These are phyloP conservation scores for Hibiscus syriacus DNA, from an alignment of 345 rosid genomes.

Conservation along the genomic window DNA sequence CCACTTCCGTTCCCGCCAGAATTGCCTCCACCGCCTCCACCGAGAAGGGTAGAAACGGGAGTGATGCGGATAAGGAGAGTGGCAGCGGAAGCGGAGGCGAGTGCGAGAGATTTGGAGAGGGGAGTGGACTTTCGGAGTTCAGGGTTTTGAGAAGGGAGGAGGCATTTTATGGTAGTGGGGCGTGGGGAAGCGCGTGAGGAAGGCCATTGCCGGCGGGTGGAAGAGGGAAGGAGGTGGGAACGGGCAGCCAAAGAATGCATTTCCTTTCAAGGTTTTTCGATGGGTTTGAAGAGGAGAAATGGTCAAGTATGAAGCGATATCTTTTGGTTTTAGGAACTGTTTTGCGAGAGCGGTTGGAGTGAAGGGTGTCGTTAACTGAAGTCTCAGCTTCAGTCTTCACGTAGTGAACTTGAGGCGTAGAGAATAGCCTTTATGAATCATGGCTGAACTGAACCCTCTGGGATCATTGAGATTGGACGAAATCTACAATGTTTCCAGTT, in stretches of 20 bases:
- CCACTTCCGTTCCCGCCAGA: slow-evolving; percentile 6
- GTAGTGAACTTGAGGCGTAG: too few species aligned
- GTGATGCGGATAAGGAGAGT: slow-evolving; percentile 39
- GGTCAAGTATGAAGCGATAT: too few species aligned
- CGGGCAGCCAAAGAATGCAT: slow-evolving; percentile 29
- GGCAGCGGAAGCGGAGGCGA: slow-evolving; percentile 46
- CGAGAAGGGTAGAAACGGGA: slow-evolving; percentile 23
- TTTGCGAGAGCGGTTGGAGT: neutral
- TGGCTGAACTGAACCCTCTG: neutral
- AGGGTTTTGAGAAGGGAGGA: slow-evolving; percentile 21
- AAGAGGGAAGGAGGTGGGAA: slow-evolving; percentile 24
- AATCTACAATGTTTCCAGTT: neutral
- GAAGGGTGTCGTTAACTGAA: neutral
- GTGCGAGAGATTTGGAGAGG: slow-evolving; percentile 33
- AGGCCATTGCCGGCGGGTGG: slow-evolving; percentile 18
- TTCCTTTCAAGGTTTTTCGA: neutral
- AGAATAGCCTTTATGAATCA: neutral
- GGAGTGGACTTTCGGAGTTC: slow-evolving; percentile 2
- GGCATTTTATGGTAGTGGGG: slow-evolving; percentile 28
- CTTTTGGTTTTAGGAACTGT: neutral
- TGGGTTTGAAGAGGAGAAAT: too few species aligned
- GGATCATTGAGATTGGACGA: neutral
- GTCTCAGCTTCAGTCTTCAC: neutral
- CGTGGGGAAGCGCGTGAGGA: slow-evolving; percentile 17
- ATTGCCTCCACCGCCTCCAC: slow-evolving; percentile 16